Conservation (phyloP, 352 stramenopile species). For the Saprolegnia parasitica region DNA sequence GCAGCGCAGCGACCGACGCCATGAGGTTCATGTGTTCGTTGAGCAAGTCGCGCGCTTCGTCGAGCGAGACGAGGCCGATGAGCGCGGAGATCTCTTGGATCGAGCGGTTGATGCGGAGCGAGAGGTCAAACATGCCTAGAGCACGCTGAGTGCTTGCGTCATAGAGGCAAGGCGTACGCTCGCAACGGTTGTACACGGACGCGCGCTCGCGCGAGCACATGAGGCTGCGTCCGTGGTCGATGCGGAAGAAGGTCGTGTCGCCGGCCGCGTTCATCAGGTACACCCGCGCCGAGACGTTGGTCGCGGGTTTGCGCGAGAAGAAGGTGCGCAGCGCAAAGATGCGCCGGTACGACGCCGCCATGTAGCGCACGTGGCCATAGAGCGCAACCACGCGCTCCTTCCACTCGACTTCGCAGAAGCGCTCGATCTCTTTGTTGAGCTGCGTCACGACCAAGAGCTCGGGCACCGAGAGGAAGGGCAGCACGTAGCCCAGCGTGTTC, state of each 20-base stretch:
- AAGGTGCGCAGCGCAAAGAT: conserved; percentile 43
- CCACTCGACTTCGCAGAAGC: conserved; percentile 28
- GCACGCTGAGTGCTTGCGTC: not conserved
- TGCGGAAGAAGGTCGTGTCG: conserved; percentile 61
- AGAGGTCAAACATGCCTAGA: conserved; percentile 79
- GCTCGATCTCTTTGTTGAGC: conserved; percentile 27
- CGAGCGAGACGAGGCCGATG: conserved; percentile 73
- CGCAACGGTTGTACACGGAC: conserved; percentile 76
- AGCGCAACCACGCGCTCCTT: conserved; percentile 9
- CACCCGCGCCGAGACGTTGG: conserved; percentile 55
- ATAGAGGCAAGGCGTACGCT: conserved; percentile 31
- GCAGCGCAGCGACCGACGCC: conserved; percentile 66
- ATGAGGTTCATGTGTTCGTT: conserved; percentile 84
- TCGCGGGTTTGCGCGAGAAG: conserved; percentile 54
- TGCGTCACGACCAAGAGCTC: conserved; percentile 15
- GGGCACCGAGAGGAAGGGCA: conserved; percentile 15
- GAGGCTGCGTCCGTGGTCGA: conserved; percentile 48
- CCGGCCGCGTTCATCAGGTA: conserved; percentile 81
- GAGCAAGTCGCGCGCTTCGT: conserved; percentile 67
- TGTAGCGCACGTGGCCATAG: conserved; percentile 14
- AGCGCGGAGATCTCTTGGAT: conserved; percentile 84
- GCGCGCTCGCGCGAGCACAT: conserved; percentile 77
- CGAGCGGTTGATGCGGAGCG: conserved; percentile 79
- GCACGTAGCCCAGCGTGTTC: conserved; percentile 21
- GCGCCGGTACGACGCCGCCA: not conserved